Evolutionary conservation across 148 eudicot genomes (phyloP).

Genomic region (Linanthus parryae): DNA sequence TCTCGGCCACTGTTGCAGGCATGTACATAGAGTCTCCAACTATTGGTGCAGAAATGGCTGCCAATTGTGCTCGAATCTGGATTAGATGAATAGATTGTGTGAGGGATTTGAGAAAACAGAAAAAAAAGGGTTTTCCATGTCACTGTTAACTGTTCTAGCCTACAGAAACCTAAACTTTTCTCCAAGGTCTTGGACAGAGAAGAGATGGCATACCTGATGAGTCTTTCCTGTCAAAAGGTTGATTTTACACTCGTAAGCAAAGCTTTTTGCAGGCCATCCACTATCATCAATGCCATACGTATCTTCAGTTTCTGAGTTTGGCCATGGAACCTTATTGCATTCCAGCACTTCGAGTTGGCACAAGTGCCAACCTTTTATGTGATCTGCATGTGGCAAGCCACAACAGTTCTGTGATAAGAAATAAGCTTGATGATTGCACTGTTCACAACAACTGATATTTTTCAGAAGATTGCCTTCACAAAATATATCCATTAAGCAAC

Average conservation of each 20-base stretch:
- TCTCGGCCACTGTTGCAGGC: conserved; percentile 79
- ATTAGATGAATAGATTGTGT: neutral
- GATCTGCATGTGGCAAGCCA: conserved; percentile 48
- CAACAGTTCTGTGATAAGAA: neutral
- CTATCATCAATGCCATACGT: conserved; percentile 53
- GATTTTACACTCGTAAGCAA: conserved; percentile 88
- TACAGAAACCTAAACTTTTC: neutral
- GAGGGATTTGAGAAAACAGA: too few species aligned
- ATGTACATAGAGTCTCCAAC: conserved; percentile 96
- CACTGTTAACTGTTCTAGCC: too few species aligned
- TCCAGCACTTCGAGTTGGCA: conserved; percentile 90
- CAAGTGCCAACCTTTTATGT: conserved; percentile 55
- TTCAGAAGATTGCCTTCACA: too few species aligned
- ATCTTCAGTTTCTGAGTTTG: conserved; percentile 32
- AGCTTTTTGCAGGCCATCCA: conserved; percentile 68
- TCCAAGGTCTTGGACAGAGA: neutral
- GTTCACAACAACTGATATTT: too few species aligned
- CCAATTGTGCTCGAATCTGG: conserved; percentile 95
- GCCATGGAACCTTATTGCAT: conserved; percentile 94
- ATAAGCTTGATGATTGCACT: neutral
- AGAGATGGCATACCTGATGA: conserved; percentile 63
- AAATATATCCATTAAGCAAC: too few species aligned
- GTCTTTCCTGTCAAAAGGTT: conserved; percentile 93
- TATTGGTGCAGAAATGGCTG: conserved; percentile 85
- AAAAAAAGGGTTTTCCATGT: too few species aligned